phyloP scores from a whole-genome alignment of 805 yeast species.

The Yarrowia keelungensis region DNA sequence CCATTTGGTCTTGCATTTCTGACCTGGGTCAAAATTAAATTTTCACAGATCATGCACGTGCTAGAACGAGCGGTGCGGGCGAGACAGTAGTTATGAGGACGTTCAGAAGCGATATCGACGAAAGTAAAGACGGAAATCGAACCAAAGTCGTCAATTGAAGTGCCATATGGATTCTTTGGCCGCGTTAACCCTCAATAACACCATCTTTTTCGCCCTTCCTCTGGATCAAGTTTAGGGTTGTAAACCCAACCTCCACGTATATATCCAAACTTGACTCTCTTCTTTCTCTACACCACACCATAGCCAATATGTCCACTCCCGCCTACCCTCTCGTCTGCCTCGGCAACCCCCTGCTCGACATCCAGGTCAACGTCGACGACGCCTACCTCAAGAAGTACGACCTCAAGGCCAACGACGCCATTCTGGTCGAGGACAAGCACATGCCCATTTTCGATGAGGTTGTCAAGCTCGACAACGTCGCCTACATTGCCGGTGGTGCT shows the following conservation, averaged over 20 bases:
- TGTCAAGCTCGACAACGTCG: slow-evolving; percentile 63
- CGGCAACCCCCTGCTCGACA: slow-evolving; percentile 91
- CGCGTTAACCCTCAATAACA: background rate
- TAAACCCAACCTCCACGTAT: slow-evolving; percentile 26
- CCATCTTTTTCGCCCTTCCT: background rate
- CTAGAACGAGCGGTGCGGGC: slow-evolving; percentile 25
- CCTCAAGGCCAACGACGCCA: slow-evolving; percentile 92
- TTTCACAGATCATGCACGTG: slow-evolving; percentile 27
- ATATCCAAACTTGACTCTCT: background rate
- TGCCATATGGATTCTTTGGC: background rate
- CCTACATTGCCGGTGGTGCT: slow-evolving; percentile 96
- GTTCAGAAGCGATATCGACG: background rate
- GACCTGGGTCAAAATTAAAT: slow-evolving; percentile 20
- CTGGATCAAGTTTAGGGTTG: slow-evolving; percentile 16
- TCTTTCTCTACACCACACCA: background rate
- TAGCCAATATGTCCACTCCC: slow-evolving; percentile 21
- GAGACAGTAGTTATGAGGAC: background rate
- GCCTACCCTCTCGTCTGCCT: slow-evolving; percentile 76
- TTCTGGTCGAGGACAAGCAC: slow-evolving; percentile 82
- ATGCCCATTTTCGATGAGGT: slow-evolving; percentile 86
- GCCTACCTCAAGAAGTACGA: slow-evolving; percentile 79
- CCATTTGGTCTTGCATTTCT: too few relatives aligned
- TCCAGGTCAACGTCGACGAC: slow-evolving; percentile 72
- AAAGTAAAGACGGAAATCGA: background rate
- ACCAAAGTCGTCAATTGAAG: background rate